These are phyloP conservation scores for Cutaneotrichosporon cavernicola DNA, from an alignment of 1,284 basidiomycete species.

Conservation along the genomic window DNA sequence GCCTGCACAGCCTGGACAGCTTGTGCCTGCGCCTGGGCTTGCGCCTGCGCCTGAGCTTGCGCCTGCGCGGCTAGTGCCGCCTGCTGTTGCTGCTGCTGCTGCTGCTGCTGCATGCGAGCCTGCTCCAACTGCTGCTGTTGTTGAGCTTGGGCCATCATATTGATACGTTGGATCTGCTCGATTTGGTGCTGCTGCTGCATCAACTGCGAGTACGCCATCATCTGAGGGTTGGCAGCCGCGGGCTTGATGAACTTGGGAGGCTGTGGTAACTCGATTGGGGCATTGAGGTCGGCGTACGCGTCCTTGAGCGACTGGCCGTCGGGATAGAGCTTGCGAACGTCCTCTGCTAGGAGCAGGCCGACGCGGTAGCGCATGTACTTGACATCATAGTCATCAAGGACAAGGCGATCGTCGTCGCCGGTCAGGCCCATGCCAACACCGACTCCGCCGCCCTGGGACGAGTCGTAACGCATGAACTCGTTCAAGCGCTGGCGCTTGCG, in stretches of 20 bases:
- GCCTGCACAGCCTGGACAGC: constrained; percentile 20
- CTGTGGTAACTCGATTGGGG: constrained; percentile 44
- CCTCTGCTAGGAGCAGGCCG: constrained; percentile 41
- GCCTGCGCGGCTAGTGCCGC: constrained; percentile 18
- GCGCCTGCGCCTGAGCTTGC: constrained; percentile 16
- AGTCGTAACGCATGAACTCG: constrained; percentile 50
- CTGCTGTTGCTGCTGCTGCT: constrained; percentile 24
- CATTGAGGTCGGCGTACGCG: constrained; percentile 36
- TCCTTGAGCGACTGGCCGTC: constrained; percentile 37
- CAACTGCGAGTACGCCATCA: constrained; percentile 33
- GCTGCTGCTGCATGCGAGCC: constrained; percentile 36
- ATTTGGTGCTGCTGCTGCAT: constrained; percentile 45
- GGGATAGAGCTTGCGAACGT: constrained; percentile 44
- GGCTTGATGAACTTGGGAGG: constrained; percentile 48
- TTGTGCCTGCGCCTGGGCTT: constrained; percentile 18
- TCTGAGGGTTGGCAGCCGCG: constrained; percentile 34
- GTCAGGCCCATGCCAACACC: constrained; percentile 52
- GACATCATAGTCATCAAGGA: constrained; percentile 52
- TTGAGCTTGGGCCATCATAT: constrained; percentile 43
- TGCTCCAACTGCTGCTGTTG: constrained; percentile 36
- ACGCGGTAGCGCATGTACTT: constrained; percentile 50
- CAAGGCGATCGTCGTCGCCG: constrained; percentile 47
- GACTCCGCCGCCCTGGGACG: constrained; percentile 41
- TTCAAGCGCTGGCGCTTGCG: constrained; percentile 37
- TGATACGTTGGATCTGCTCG: constrained; percentile 44